Evolutionary conservation across 2,329 filamentous ascomycete genomes (phyloP).

Genomic region (Aspergillus ruber): DNA sequence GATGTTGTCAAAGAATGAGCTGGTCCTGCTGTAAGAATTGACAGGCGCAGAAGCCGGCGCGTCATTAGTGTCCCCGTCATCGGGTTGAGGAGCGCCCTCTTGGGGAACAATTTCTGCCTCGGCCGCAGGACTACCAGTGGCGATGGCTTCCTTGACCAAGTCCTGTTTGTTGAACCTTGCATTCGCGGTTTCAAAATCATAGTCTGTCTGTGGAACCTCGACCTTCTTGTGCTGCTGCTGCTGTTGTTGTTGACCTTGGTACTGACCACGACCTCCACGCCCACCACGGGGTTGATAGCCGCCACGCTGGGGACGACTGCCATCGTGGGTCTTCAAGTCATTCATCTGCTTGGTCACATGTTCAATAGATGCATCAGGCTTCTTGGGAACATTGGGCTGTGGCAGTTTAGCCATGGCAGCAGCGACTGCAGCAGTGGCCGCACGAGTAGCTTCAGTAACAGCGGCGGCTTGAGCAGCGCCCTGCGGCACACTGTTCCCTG

Average conservation of each 20-base stretch:
- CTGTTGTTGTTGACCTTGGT: conserved; percentile 33
- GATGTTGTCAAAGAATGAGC: conserved; percentile 97
- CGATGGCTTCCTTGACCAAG: conserved; percentile 80
- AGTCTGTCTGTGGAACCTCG: conserved; percentile 84
- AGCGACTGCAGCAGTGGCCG: conserved; percentile 46
- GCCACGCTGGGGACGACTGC: conserved; percentile 31
- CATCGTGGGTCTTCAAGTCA: conserved; percentile 40
- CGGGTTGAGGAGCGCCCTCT: conserved; percentile 26
- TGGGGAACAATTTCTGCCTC: conserved; percentile 42
- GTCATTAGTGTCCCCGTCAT: conserved; percentile 31
- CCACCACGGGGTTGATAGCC: conserved; percentile 41
- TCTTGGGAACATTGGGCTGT: conserved; percentile 31
- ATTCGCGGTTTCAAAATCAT: conserved; percentile 81
- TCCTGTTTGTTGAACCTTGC: conserved; percentile 87
- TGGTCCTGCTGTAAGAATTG: conserved; percentile 73
- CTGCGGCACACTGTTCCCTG: conserved; percentile 21
- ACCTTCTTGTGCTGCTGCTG: conserved; percentile 54
- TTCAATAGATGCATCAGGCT: conserved; percentile 34
- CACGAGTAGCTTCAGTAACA: conserved; percentile 43
- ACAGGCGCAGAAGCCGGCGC: conserved; percentile 28
- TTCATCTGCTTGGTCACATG: conserved; percentile 40
- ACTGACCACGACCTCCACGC: conserved; percentile 40
- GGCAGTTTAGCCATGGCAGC: conserved; percentile 47
- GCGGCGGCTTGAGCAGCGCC: conserved; percentile 30
- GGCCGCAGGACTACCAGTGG: conserved; percentile 62